Conservation (phyloP, 495 filamentous ascomycete species). For the Podospora didyma region DNA sequence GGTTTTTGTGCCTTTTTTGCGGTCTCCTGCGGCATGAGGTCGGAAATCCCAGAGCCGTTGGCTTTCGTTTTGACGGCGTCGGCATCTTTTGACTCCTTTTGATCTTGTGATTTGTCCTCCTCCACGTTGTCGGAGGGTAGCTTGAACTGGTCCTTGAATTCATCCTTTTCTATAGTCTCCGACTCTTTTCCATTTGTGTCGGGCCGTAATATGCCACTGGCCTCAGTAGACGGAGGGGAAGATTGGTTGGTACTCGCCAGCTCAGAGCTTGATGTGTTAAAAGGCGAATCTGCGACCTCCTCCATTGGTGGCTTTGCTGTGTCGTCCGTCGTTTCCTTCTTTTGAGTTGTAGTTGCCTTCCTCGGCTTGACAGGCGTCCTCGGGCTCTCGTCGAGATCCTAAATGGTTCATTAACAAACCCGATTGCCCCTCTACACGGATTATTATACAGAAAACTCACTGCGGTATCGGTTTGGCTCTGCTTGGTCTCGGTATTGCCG, state of each 20-base stretch:
- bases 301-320: background rate
- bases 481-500: background rate
- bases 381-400: too few relatives aligned
- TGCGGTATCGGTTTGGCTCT: background rate
- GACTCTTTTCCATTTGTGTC: background rate
- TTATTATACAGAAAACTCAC: too few relatives aligned
- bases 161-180: background rate
- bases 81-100: background rate
- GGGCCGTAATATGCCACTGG: background rate
- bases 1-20: too few relatives aligned
- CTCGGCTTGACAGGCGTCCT: background rate
- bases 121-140: background rate
- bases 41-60: too few relatives aligned
- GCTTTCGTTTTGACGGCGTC: too few relatives aligned
- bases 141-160: background rate
- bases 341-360: background rate
- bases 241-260: background rate
- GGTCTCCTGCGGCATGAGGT: too few relatives aligned
- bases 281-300: slow-evolving; percentile 7
- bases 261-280: background rate
- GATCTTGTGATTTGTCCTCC: background rate
- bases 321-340: background rate
- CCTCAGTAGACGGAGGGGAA: slow-evolving; percentile 1
- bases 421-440: too few relatives aligned
- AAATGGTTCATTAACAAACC: too few relatives aligned